phyloP scores from a whole-genome alignment of 495 filamentous ascomycete genomes.

The Cercophora samala region DNA sequence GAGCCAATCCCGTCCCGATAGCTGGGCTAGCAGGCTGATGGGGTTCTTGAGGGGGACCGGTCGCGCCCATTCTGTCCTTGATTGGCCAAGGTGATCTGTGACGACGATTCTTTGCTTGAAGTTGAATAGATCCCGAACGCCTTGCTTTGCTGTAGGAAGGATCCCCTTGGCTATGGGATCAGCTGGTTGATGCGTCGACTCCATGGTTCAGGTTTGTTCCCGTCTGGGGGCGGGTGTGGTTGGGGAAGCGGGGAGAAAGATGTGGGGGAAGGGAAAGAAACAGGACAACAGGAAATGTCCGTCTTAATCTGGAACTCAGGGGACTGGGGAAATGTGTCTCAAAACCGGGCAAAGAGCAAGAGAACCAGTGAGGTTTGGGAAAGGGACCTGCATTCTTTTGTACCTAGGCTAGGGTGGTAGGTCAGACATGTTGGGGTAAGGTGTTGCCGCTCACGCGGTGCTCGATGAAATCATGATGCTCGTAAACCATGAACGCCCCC shows the following conservation, averaged over 20 bases:
- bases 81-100: slow-evolving; percentile 55
- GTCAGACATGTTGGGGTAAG: neutral
- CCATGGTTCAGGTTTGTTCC: slow-evolving; percentile 16
- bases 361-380: neutral
- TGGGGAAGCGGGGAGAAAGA: neutral
- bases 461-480: neutral
- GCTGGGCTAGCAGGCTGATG: slow-evolving; percentile 55
- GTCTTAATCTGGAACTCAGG: neutral
- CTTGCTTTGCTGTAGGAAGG: slow-evolving; percentile 56
- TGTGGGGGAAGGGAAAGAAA: neutral
- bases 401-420: neutral
- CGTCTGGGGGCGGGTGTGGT: neutral
- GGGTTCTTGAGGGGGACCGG: slow-evolving; percentile 61
- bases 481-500: neutral
- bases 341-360: neutral
- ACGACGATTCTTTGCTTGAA: slow-evolving; percentile 66
- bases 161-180: slow-evolving; percentile 59
- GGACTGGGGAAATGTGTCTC: neutral
- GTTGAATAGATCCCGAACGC: slow-evolving; percentile 59
- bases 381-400: neutral
- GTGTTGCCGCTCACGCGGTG: neutral
- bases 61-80: slow-evolving; percentile 55
- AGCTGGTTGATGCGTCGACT: slow-evolving; percentile 45
- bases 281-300: neutral
- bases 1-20: slow-evolving; percentile 56